These are phyloP conservation scores for Elsinoe perseae DNA, from an alignment of 2,329 filamentous ascomycete species.

Conservation along the genomic window DNA sequence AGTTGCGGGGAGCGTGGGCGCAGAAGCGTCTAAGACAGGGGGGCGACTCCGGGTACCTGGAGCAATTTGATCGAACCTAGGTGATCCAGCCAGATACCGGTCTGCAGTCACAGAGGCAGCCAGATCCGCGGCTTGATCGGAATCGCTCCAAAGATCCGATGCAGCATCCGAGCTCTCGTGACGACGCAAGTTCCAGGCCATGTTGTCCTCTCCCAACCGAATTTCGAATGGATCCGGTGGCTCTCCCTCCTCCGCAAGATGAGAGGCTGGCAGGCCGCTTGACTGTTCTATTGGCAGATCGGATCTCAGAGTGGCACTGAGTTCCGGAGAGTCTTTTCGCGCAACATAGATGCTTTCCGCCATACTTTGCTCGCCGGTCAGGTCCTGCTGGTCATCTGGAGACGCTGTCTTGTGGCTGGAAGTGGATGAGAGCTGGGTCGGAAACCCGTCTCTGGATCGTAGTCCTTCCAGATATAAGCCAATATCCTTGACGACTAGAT, in stretches of 20 bases:
- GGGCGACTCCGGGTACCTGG: not conserved
- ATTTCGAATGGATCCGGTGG: constrained; percentile 25
- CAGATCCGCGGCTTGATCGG: constrained; percentile 27
- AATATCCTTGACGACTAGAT: constrained; percentile 5
- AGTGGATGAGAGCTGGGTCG: not conserved
- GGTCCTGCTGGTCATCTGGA: not conserved
- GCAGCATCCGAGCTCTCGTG: constrained; percentile 23
- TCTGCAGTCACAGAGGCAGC: constrained; percentile 22
- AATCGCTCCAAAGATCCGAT: constrained; percentile 29
- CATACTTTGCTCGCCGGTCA: not conserved
- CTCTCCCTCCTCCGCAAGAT: not conserved
- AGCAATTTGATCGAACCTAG: not conserved
- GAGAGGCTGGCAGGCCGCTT: not conserved
- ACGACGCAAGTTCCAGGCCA: constrained; percentile 30
- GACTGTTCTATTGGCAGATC: not conserved
- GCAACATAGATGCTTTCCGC: not conserved
- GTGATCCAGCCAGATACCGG: constrained; percentile 2
- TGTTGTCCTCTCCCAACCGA: constrained; percentile 31
- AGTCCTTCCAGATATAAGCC: constrained; percentile 5
- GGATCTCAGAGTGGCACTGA: not conserved
- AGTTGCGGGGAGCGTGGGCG: not conserved
- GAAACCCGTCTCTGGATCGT: not conserved
- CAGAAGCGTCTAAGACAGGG: not conserved
- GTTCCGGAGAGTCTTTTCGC: not conserved
- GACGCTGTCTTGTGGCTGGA: not conserved